Evolutionary conservation across 2,329 filamentous ascomycete genomes (phyloP), one percentile per base, ranked within the genome.

Genomic region (Decorospora gaudefroyi): DNA sequence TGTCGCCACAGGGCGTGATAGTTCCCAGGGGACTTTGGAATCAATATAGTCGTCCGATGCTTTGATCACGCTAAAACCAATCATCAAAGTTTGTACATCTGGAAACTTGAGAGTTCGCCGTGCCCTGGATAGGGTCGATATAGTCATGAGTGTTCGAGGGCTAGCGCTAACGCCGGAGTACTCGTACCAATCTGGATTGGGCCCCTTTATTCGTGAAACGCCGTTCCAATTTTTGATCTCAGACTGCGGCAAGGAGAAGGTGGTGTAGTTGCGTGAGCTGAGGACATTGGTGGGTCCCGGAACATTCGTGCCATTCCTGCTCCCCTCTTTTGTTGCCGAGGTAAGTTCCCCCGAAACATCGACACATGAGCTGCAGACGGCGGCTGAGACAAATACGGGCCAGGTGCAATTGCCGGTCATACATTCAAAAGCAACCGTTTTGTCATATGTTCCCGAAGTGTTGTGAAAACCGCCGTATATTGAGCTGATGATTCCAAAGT

Each of bases 331-430:
- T 22, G 45, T 18, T 1, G 39, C 7, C 2, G 49, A 22, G 4
- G 45, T 43, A 10, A 43, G 23, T 6, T 36, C 22, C 12, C 16
- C 23, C 5, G 47, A 48, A 3, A 51, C 4, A 28, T 51, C 47
- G 6, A 39, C 23, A 22, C 48, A 54, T 7, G 32, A 29, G 12
- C 34, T 55, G 8, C 42, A 55, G 0, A 55, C 25, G 6, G 51
- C 49, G 8, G 42, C 35, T 4, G 49, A 49, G 0, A 46, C 28
- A 4, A 39, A 55, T 0, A 2, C 3, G 17, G 48, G 18, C 48
- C 45, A 52, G 8, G 39, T 55, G 19, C 45, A 55, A 15, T 55
- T 51, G 1, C 45, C 51, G 3, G 45, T 49, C 3, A 26, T 16
- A 19, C 49, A 55, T 13, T 38, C 5, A 27, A 36, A 38, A 16